Evolutionary conservation across 1,284 basidiomycete genomes (phyloP).

Genomic region (Austroboletus sp.): DNA sequence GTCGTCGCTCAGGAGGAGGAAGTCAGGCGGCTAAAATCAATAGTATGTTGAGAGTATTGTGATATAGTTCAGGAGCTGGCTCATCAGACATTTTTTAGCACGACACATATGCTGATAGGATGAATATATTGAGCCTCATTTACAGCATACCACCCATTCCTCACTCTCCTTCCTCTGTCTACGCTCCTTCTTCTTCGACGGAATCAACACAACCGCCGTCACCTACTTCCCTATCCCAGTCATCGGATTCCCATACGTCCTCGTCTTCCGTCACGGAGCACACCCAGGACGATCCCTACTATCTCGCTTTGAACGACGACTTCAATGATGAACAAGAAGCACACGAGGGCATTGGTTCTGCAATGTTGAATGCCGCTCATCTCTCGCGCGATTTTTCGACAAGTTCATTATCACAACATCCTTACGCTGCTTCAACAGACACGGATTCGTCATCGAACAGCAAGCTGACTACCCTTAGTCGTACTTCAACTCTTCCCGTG

Average conservation of each 20-base stretch:
- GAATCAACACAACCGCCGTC: slow-evolving; percentile 48
- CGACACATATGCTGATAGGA: slow-evolving; percentile 81
- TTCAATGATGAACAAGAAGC: slow-evolving; percentile 35
- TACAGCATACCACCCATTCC: slow-evolving; percentile 73
- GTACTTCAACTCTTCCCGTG: slow-evolving; percentile 26
- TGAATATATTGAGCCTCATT: slow-evolving; percentile 80
- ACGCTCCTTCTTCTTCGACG: slow-evolving; percentile 45
- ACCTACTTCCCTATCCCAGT: slow-evolving; percentile 49
- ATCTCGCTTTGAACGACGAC: slow-evolving; percentile 25
- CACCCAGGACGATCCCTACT: slow-evolving; percentile 32
- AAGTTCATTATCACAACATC: slow-evolving; percentile 27
- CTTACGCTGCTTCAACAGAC: slow-evolving; percentile 42
- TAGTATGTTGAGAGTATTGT: slow-evolving; percentile 48
- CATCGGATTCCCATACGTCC: slow-evolving; percentile 40
- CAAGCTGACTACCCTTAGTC: slow-evolving; percentile 23
- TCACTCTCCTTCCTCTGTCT: slow-evolving; percentile 52
- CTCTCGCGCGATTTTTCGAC: slow-evolving; percentile 33
- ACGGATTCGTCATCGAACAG: slow-evolving; percentile 14
- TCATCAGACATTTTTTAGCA: slow-evolving; percentile 44
- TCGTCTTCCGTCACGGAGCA: slow-evolving; percentile 36
- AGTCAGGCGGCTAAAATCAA: slow-evolving; percentile 69
- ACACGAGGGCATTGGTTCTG: slow-evolving; percentile 43
- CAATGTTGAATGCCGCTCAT: slow-evolving; percentile 44
- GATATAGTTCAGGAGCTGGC: slow-evolving; percentile 9
- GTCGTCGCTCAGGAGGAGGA: slow-evolving; percentile 81